Percentiles rank a stretch among this genome's conserved stretches.
phyloP scores from a whole-genome alignment of 2,329 filamentous ascomycete genomes.

The Pseudocercospora crystallina region DNA sequence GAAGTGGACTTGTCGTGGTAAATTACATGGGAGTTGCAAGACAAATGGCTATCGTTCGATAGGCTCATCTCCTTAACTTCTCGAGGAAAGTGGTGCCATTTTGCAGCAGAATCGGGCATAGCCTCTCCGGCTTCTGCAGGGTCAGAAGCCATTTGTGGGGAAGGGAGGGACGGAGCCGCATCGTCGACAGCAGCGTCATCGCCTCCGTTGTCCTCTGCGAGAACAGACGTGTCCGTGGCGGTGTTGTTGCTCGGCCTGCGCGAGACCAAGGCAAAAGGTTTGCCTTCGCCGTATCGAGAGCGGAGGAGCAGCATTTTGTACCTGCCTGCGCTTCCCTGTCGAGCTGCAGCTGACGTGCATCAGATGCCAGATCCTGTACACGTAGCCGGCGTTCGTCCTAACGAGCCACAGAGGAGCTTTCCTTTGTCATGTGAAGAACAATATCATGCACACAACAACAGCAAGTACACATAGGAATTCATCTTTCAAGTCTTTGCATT shows the following conservation, averaged over 20 bases:
- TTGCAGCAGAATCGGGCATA: no score
- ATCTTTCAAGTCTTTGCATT: background rate
- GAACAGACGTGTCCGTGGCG: background rate
- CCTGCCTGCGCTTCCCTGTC: background rate
- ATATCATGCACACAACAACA: constrained; percentile 3
- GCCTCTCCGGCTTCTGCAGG: no score
- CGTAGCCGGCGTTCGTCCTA: background rate
- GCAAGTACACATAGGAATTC: background rate
- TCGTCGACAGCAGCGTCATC: constrained; percentile 3
- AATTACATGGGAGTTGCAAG: no score
- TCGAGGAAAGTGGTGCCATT: no score
- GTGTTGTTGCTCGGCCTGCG: background rate
- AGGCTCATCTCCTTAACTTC: no score
- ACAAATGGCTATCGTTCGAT: no score
- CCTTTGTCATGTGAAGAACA: constrained; percentile 11
- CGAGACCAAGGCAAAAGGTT: constrained; percentile 7
- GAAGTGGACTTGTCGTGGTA: no score
- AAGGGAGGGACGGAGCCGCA: background rate
- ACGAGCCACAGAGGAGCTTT: constrained; percentile 2
- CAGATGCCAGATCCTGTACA: background rate
- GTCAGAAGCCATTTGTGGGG: background rate
- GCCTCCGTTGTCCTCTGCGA: background rate
- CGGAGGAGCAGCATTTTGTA: constrained; percentile 10
- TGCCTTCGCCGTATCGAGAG: constrained; percentile 7
- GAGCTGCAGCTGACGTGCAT: constrained; percentile 10